A percentile compares a stretch with the other conserved stretches of the same genome.
Conservation (phyloP, 805 yeast genomes). For the Candida methanosorbosa region DNA sequence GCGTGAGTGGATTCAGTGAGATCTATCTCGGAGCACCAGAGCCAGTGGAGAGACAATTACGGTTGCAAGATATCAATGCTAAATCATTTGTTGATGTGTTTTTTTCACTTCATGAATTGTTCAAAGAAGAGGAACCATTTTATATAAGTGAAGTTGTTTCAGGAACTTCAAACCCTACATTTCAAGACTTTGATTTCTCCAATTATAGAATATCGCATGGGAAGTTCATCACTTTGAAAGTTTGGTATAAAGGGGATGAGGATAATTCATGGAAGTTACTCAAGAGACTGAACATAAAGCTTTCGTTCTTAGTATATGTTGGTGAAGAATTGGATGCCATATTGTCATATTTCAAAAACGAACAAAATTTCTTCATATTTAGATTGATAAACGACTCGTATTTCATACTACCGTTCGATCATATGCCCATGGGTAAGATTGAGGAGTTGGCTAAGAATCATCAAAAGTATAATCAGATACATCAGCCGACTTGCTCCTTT, state of each 20-base stretch:
- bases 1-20: conserved; percentile 1
- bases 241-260: conserved; percentile 9
- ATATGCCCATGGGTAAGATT: conserved; percentile 8
- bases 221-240: conserved; percentile 7
- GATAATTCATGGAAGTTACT: conserved; percentile 16
- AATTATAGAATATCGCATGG: conserved; percentile 2
- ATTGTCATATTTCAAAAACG: conserved; percentile 8
- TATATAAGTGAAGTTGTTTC: conserved; percentile 26
- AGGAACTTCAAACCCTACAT: conserved; percentile 19
- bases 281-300: conserved; percentile 15
- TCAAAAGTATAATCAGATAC: conserved; percentile 1
- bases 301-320: conserved; percentile 22
- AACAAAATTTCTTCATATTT: conserved; percentile 18
- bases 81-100: conserved; percentile 24
- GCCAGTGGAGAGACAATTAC: conserved; percentile 18
- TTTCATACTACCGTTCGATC: conserved; percentile 12
- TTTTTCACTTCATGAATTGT: conserved; percentile 24
- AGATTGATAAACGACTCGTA: conserved; percentile 23
- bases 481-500: conserved; percentile 21
- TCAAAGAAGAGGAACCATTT: conserved; percentile 18
- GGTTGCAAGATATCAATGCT: conserved; percentile 19
- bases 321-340: conserved; percentile 20
- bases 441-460: conserved; percentile 4
- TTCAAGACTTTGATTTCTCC: conserved; percentile 18
- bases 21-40: conserved; percentile 7